Evolutionary conservation across 2,329 filamentous ascomycete species (phyloP).

Genomic region (Beauveria sp.): DNA sequence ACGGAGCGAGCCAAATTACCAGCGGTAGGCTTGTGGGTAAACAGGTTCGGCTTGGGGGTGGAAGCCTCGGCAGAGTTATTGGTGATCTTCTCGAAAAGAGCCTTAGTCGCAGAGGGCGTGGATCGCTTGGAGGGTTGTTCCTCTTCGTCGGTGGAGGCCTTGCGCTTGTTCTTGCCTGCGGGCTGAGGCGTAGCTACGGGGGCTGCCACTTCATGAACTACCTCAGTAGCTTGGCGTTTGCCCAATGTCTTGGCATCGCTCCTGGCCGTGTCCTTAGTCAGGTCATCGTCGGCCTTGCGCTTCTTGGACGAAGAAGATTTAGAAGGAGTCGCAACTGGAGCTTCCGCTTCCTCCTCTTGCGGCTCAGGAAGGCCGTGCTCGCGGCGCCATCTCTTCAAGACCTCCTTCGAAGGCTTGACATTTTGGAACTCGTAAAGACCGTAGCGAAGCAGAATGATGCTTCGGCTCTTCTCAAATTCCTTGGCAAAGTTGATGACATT

Average conservation of each 20-base stretch:
- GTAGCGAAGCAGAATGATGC: slow-evolving; percentile 53
- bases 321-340: slow-evolving; percentile 22
- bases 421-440: slow-evolving; percentile 57
- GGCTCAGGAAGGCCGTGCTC: slow-evolving; percentile 46
- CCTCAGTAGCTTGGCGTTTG: slow-evolving; percentile 41
- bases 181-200: slow-evolving; percentile 20
- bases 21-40: slow-evolving; percentile 28
- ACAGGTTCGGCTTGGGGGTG: slow-evolving; percentile 25
- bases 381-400: slow-evolving; percentile 50
- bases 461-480: slow-evolving; percentile 56
- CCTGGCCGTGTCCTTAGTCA: slow-evolving; percentile 30
- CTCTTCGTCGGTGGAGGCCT: slow-evolving; percentile 41
- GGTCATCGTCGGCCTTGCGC: slow-evolving; percentile 49
- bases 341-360: slow-evolving; percentile 35
- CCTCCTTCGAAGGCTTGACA: slow-evolving; percentile 49
- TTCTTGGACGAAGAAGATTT: slow-evolving; percentile 36
- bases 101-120: slow-evolving; percentile 45
- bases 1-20: slow-evolving; percentile 35
- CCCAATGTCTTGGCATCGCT: slow-evolving; percentile 29
- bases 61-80: slow-evolving; percentile 35
- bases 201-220: slow-evolving; percentile 28
- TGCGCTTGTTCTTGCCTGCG: slow-evolving; percentile 44
- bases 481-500: slow-evolving; percentile 57
- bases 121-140: slow-evolving; percentile 42
- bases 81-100: slow-evolving; percentile 49